A percentile compares a stretch with the other conserved stretches of the same genome.
These are phyloP conservation scores for Gentiana dahurica DNA, from an alignment of 257 asterid species.

Conservation along the genomic window DNA sequence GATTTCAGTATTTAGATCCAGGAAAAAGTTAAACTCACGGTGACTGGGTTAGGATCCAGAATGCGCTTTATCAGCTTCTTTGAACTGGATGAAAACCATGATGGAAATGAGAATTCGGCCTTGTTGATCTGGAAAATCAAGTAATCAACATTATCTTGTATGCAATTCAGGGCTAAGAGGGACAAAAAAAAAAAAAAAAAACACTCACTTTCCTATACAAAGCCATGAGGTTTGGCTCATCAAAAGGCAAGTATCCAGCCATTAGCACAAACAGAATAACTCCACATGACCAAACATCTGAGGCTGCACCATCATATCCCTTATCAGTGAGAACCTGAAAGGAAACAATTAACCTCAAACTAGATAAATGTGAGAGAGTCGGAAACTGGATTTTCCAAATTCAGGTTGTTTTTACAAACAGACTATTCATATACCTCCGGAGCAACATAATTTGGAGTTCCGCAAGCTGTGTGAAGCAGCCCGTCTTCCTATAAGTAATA, in stretches of 20 bases:
- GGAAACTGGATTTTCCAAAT: not conserved
- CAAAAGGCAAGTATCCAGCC: slow-evolving; percentile 76
- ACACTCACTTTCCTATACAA: slow-evolving; percentile 51
- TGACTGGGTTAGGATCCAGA: slow-evolving; percentile 67
- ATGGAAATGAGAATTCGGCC: slow-evolving; percentile 56
- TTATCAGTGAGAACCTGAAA: slow-evolving; percentile 55
- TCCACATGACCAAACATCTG: slow-evolving; percentile 88
- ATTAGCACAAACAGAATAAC: slow-evolving; percentile 76
- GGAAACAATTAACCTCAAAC: slow-evolving; percentile 14
- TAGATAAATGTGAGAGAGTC: slow-evolving; percentile 8
- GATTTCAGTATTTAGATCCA: too few species aligned
- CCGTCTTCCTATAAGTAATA: slow-evolving; percentile 48
- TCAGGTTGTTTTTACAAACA: not conserved
- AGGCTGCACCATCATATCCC: slow-evolving; percentile 72
- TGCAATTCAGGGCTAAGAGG: slow-evolving; percentile 7
- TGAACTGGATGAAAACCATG: slow-evolving; percentile 66
- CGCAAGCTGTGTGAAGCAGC: slow-evolving; percentile 78
- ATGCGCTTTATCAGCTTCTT: slow-evolving; percentile 47
- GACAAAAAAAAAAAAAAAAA: slow-evolving; percentile 1
- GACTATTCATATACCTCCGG: slow-evolving; percentile 52
- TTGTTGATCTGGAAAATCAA: slow-evolving; percentile 37
- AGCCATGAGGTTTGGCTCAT: slow-evolving; percentile 47
- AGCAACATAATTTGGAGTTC: slow-evolving; percentile 86
- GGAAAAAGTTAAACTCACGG: slow-evolving; percentile 26
- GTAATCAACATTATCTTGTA: slow-evolving; percentile 4